Evolutionary conservation across 73 alveolate genomes (phyloP).

Genomic region (Paraurostyla sp.): DNA sequence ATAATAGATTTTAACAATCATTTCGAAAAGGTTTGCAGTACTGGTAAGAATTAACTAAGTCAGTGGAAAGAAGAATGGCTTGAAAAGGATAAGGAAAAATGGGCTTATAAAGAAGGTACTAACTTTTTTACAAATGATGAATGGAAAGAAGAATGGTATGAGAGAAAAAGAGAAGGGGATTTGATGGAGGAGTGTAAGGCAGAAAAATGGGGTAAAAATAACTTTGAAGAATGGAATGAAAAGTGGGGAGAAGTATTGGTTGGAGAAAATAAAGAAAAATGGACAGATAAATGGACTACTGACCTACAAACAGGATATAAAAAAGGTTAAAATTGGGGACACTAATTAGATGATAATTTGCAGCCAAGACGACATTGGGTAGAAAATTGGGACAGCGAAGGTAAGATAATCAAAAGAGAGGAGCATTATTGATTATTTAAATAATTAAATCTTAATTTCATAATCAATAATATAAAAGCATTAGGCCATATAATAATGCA

Average conservation of each 20-base stretch:
- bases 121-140: constrained; percentile 22
- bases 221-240: constrained; percentile 38
- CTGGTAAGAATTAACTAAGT: not conserved
- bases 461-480: not conserved
- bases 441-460: not conserved
- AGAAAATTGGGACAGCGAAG: constrained; percentile 47
- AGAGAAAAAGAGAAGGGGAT: not conserved
- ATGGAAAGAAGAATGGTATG: constrained; percentile 59
- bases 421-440: not conserved
- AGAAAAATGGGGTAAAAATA: constrained; percentile 51
- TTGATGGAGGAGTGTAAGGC: constrained; percentile 8
- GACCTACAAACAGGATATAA: constrained; percentile 17
- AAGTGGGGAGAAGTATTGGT: constrained; percentile 39
- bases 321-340: constrained; percentile 60
- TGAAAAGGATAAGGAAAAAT: constrained; percentile 1
- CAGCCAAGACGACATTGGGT: constrained; percentile 37
- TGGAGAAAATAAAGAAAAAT: constrained; percentile 11
- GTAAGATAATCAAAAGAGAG: not conserved
- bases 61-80: constrained; percentile 43
- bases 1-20: not conserved
- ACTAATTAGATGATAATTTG: not conserved
- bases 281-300: constrained; percentile 46
- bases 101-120: constrained; percentile 47
- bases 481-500: not conserved
- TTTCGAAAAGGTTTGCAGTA: not conserved